Evolutionary conservation across 2,329 filamentous ascomycete species (phyloP), one percentile per base, ranked within the genome.

Genomic region (Rhynchosporium secalis): DNA sequence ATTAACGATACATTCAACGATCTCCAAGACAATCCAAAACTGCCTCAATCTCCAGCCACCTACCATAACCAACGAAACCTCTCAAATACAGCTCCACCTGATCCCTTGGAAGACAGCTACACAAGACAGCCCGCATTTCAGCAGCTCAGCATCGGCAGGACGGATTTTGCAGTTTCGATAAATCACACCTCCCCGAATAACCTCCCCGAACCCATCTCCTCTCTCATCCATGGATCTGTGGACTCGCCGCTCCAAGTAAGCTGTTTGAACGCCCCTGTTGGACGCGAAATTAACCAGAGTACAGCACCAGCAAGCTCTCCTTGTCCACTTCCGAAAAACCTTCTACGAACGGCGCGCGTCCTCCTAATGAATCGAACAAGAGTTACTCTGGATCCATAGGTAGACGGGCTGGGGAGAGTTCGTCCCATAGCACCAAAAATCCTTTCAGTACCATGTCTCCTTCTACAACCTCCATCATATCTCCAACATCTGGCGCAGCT

Each of bases 221-320:
- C 66, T 54, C 49, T 54, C 57, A 59, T 60, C 56, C 46, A 73
- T 74, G 71, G 74, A 75, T 70, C 66, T 86, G 81, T 94, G 91
- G 90, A 89, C 86, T 78, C 88, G 91, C 78, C 89, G 91, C 78
- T 89, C 87, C 78, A 92, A 92, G 90, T 93, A 83, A 77, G 68
- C 63, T 51, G 56, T 46, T 57, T 58, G 52, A 57, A 58, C 55
- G 28, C 59, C 52, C 62, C 56, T 56, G 20, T 47, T 31, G 40
- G 20, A 56, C 64, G 68, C 64, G 67, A 62, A 65, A 60, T 66
- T 70, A 65, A 72, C 41, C 48, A 59, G 58, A 62, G 52, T 55
- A 62, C 61, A 75, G 72, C 65, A 70, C 71, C 45, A 91, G 86
- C 83, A 98, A 96, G 82, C 89, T 97, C 78, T 96, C 92, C 70